A percentile compares a stretch with the other conserved stretches of the same genome.
Conservation (phyloP, 176 grass and related monocot species). For the Paspalum notatum region DNA sequence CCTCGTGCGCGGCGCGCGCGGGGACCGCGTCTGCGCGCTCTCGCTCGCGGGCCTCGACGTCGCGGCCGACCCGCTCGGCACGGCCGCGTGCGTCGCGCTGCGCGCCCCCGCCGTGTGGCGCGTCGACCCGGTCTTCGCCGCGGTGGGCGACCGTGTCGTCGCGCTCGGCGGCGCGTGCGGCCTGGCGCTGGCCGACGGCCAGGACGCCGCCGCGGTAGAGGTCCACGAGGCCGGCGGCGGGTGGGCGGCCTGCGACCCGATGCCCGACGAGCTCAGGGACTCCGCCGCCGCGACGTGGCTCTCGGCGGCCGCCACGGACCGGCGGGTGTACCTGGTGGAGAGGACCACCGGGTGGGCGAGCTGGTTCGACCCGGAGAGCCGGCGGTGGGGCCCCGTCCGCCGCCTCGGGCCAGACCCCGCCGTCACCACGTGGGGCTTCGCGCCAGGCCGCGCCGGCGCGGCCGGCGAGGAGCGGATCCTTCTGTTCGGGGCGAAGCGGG, state of each 20-base stretch:
- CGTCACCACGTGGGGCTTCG: conserved; percentile 49
- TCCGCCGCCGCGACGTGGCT: conserved; percentile 73
- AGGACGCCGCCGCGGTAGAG: conserved; percentile 60
- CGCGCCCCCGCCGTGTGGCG: conserved; percentile 64
- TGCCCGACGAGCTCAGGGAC: conserved; percentile 55
- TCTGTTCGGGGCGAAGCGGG: conserved; percentile 57
- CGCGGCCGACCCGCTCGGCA: conserved; percentile 58
- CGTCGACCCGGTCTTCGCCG: conserved; percentile 67
- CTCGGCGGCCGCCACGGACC: conserved; percentile 55
- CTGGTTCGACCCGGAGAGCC: conserved; percentile 73
- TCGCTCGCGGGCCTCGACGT: conserved; percentile 50
- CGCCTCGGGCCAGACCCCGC: conserved; percentile 37
- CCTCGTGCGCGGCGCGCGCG: conserved; percentile 39
- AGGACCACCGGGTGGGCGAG: conserved; percentile 53
- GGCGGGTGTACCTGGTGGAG: conserved; percentile 63
- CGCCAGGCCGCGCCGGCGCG: conserved; percentile 26
- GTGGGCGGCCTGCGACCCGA: conserved; percentile 65
- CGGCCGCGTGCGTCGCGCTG: conserved; percentile 34
- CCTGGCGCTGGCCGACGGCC: conserved; percentile 60
- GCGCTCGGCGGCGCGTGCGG: conserved; percentile 72
- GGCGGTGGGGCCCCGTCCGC: conserved; percentile 60
- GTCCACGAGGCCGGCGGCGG: conserved; percentile 47
- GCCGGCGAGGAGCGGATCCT: conserved; percentile 46
- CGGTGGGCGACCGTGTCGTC: conserved; percentile 62
- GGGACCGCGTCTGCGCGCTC: conserved; percentile 53